Base-by-base conservation (phyloP, 2,329 filamentous ascomycete species). In the Clonostachys rosea region DNA sequence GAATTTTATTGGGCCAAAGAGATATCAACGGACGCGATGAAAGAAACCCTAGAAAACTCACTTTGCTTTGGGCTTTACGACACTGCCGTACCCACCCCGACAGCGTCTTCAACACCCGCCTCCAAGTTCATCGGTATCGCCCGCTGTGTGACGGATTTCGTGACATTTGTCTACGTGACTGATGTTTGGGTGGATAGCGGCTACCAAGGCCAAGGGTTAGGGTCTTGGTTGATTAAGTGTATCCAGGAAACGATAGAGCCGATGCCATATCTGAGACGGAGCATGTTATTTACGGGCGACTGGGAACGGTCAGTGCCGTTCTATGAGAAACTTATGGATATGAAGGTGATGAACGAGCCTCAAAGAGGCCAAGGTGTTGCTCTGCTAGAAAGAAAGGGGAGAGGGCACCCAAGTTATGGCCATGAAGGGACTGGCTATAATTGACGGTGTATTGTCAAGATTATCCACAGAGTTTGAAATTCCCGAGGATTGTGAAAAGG, bases 161-260 rank as follows among this genome's bases (percentile, higher is more conserved):
- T 77, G 10, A 84, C 83, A 0, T 81, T 87, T 53, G 76, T 75
- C 3, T 88, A 85, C 30, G 45, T 68, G 12, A 83, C 83, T 1
- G 84, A 87, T 52, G 77, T 87, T 0, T 87, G 81, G 60, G 65
- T 87, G 5, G 58, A 77, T 1, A 67, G 74, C 0, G 64, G 69
- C 17, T 74, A 78, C 49, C 80, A 82, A 56, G 73, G 75, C 1
- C 64, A 70, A 7, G 83, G 84, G 0, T 65, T 87, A 1, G 84
- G 79, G 1, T 73, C 65, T 34, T 87, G 81, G 80, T 59, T 87
- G 50, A 70, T 86, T 49, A 56, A 65, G 2, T 83, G 81, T 52
- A 61, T 84, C 16, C 69, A 75, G 47, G 78, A 84, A 51, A 57
- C 74, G 0, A 49, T 78, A 9, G 64, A 68, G 3, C 63, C 63